phyloP scores from a whole-genome alignment of 2,329 filamentous ascomycete genomes.

The Cladosporium sphaerospermum region DNA sequence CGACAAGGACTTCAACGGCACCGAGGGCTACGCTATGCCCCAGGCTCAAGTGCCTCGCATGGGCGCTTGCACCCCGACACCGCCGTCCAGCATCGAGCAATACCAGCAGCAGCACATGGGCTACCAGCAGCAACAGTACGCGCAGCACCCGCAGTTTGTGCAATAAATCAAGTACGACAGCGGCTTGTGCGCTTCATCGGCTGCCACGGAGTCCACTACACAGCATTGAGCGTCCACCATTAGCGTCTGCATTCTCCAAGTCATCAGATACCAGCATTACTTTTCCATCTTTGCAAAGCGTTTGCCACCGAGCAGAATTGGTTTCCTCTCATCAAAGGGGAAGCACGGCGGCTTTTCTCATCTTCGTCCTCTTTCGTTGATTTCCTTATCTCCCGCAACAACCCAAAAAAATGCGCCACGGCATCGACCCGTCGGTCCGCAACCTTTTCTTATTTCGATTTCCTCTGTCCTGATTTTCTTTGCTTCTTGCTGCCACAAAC shows the following conservation, averaged over 20 bases:
- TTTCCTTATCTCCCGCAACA: background rate
- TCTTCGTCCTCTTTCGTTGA: background rate
- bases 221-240: conserved; percentile 7
- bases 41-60: conserved; percentile 22
- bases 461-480: background rate
- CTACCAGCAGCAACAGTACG: conserved; percentile 16
- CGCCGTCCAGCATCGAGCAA: conserved; percentile 26
- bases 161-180: conserved; percentile 15
- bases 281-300: conserved; percentile 3
- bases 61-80: conserved; percentile 26
- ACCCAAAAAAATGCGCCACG: background rate
- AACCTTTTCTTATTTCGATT: background rate
- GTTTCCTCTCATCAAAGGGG: background rate
- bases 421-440: background rate
- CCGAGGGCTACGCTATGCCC: conserved; percentile 19
- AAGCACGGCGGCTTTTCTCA: background rate
- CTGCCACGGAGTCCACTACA: background rate
- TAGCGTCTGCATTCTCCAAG: conserved; percentile 10
- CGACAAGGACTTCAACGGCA: conserved; percentile 44
- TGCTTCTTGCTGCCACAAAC: background rate
- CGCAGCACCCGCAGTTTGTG: conserved; percentile 25
- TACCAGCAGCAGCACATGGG: conserved; percentile 19
- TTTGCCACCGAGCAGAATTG: background rate
- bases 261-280: conserved; percentile 10
- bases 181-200: background rate